Percentiles rank a stretch among this genome's conserved stretches.
Conservation (phyloP, 441 rosid genomes). For the Syzygium syzygioides region DNA sequence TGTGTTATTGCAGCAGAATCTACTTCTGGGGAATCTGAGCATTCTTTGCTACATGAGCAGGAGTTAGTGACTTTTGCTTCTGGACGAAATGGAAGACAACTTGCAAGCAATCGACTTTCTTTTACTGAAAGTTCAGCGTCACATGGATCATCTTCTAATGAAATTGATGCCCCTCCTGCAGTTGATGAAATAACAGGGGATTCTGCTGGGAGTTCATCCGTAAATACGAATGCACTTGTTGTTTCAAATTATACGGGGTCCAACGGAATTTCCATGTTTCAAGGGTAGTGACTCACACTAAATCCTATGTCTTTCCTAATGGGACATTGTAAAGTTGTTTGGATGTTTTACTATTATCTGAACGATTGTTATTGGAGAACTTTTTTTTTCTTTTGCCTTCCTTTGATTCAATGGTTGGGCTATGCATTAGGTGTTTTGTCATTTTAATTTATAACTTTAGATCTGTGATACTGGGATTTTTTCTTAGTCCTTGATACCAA, state of each 20-base stretch:
- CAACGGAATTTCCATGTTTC: constrained; percentile 63
- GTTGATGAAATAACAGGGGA: constrained; percentile 26
- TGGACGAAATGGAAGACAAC: constrained; percentile 19
- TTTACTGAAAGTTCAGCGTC: constrained; percentile 30
- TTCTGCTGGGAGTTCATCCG: constrained; percentile 31
- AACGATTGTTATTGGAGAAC: background rate
- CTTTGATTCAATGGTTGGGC: background rate
- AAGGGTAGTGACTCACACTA: constrained; percentile 48
- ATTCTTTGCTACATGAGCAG: constrained; percentile 32
- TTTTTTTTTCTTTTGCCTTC: background rate
- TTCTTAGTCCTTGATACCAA: background rate
- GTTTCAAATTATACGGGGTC: constrained; percentile 32
- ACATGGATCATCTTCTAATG: constrained; percentile 42
- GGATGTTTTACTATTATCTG: background rate
- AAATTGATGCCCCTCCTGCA: constrained; percentile 17
- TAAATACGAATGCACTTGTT: constrained; percentile 32
- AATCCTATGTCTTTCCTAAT: constrained; percentile 8
- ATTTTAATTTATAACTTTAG: background rate
- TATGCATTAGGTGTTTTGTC: background rate
- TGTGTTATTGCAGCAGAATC: constrained; percentile 41
- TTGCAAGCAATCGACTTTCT: constrained; percentile 27
- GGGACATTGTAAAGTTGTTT: constrained; percentile 5
- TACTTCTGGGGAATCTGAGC: constrained; percentile 38
- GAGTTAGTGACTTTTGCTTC: constrained; percentile 49
- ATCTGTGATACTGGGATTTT: background rate